A percentile compares a stretch with the other conserved stretches of the same genome.
These are phyloP conservation scores for Amanita rubescens DNA, from an alignment of 768 basidiomycete species.

Conservation along the genomic window DNA sequence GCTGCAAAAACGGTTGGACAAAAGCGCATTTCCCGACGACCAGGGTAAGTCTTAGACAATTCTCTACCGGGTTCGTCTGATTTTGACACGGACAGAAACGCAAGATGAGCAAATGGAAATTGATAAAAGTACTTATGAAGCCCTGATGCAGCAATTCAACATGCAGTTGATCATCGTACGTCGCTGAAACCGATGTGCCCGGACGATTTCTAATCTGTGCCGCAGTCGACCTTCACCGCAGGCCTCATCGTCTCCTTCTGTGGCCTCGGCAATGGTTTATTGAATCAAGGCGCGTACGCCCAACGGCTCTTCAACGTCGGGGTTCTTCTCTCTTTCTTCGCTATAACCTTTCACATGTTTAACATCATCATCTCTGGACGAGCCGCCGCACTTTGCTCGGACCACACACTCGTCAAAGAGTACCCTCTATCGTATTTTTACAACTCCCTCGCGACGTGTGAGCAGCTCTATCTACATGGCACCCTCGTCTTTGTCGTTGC, in stretches of 20 bases:
- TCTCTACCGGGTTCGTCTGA: too few species aligned
- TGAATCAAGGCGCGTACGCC: conserved; percentile 11
- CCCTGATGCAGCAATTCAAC: conserved; percentile 19
- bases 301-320: conserved; percentile 20
- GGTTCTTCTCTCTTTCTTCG: conserved; percentile 24
- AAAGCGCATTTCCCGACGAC: neutral
- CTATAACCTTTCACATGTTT: conserved; percentile 23
- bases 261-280: conserved; percentile 18
- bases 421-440: conserved; percentile 20
- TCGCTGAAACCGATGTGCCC: neutral
- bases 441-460: conserved; percentile 21
- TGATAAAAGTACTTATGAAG: conserved; percentile 11
- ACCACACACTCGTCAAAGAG: conserved; percentile 1
- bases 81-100: neutral
- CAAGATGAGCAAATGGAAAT: neutral
- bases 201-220: neutral
- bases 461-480: conserved; percentile 25
- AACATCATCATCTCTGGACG: conserved; percentile 24
- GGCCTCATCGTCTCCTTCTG: conserved; percentile 22
- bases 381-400: conserved; percentile 19
- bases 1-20: conserved; percentile 16
- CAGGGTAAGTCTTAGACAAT: neutral
- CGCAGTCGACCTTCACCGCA: conserved; percentile 25
- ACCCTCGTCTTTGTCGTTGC: conserved; percentile 21
- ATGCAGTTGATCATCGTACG: conserved; percentile 23